phyloP scores from a whole-genome alignment of 371 early-diverging fungal species.

The Basidiobolus meristosporus region DNA sequence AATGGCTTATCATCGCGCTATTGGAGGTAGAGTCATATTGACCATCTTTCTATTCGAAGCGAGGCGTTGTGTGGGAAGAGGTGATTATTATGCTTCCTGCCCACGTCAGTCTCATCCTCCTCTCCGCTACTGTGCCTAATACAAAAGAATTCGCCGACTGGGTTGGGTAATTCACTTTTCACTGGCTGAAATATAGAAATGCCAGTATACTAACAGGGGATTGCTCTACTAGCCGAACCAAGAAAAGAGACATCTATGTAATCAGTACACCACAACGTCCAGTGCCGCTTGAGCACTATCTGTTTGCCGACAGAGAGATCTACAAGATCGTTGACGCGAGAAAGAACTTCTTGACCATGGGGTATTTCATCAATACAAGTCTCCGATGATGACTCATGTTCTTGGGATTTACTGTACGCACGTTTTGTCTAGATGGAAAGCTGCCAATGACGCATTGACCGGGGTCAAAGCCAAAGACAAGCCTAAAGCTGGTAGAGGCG shows the following conservation, averaged over 20 bases:
- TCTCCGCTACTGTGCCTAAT: conserved; percentile 99
- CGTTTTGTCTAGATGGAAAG: conserved; percentile 27
- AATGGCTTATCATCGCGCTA: neutral
- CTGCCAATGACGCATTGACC: conserved; percentile 32
- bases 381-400: neutral
- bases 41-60: conserved; percentile 14
- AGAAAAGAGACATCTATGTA: conserved; percentile 91
- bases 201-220: neutral
- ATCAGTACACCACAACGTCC: conserved; percentile 94
- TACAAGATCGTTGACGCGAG: conserved; percentile 73
- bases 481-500: conserved; percentile 1
- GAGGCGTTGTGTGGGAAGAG: conserved; percentile 99
- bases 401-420: neutral
- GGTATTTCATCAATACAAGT: conserved; percentile 8
- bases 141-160: conserved; percentile 97
- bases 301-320: conserved; percentile 68
- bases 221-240: conserved; percentile 51
- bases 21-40: neutral
- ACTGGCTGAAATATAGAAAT: neutral
- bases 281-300: conserved; percentile 91
- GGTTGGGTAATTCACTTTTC: conserved; percentile 62
- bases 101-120: conserved; percentile 81
- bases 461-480: conserved; percentile 21
- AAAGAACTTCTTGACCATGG: conserved; percentile 21
- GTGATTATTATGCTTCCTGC: conserved; percentile 98